These are phyloP conservation scores for Gossypium schwendimanii DNA, from an alignment of 441 rosid species.

Conservation along the genomic window DNA sequence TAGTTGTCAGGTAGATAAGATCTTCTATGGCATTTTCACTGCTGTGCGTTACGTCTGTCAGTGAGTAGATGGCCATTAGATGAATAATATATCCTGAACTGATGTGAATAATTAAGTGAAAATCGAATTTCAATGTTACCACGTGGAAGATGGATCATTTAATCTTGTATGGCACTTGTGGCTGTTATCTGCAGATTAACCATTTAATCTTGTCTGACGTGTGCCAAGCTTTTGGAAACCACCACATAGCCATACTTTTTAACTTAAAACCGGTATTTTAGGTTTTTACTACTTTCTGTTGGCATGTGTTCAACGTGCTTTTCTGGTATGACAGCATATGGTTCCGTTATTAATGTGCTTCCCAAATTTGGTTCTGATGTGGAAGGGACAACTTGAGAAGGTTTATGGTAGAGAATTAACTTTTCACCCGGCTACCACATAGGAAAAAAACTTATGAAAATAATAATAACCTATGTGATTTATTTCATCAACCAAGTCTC, in stretches of 20 bases:
- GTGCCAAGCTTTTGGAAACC: background rate
- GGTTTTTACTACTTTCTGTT: background rate
- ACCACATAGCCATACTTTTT: background rate
- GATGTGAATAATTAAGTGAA: background rate
- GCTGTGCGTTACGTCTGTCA: background rate
- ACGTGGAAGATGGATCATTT: background rate
- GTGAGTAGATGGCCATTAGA: conserved; percentile 4
- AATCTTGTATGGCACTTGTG: background rate
- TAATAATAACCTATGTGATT: background rate
- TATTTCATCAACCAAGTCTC: background rate
- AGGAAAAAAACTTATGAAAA: background rate
- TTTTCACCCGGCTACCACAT: background rate
- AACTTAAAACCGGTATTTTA: background rate
- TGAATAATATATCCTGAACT: background rate
- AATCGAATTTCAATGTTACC: background rate
- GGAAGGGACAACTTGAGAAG: background rate
- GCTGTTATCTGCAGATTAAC: background rate
- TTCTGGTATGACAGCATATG: background rate
- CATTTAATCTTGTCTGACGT: background rate
- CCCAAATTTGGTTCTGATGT: background rate
- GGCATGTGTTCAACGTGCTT: background rate
- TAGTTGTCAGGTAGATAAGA: background rate
- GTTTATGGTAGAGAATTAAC: background rate
- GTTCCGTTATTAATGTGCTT: background rate
- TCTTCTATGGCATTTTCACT: conserved; percentile 1